These are phyloP conservation scores for Anisodus tanguticus DNA, from an alignment of 257 asterid genomes.

Conservation along the genomic window DNA sequence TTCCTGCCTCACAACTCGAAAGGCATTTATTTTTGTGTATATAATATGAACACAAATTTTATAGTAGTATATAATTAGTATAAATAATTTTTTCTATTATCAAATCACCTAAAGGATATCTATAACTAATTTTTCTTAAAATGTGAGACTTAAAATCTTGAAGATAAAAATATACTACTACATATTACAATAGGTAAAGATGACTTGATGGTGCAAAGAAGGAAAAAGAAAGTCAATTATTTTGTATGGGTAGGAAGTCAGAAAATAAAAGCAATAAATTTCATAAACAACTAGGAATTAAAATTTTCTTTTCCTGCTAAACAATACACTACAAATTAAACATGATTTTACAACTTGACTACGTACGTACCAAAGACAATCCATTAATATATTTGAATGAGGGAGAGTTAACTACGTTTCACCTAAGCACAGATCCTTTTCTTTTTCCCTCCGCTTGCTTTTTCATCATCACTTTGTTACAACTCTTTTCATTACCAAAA, in stretches of 20 bases:
- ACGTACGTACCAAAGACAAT: conserved; percentile 34
- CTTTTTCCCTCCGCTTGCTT: neutral
- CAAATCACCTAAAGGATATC: too few species aligned
- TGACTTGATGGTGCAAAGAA: too few species aligned
- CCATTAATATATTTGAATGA: conserved; percentile 17
- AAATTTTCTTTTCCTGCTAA: conserved; percentile 24
- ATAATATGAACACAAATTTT: too few species aligned
- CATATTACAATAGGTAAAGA: too few species aligned
- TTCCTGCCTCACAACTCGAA: neutral
- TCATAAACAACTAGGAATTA: conserved; percentile 24
- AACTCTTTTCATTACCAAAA: neutral
- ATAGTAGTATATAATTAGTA: too few species aligned
- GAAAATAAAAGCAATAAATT: neutral
- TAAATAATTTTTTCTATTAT: too few species aligned
- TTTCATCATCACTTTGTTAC: neutral
- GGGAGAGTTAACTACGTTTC: neutral
- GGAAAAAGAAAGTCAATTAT: neutral
- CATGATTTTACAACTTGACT: conserved; percentile 43
- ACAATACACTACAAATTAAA: conserved; percentile 35
- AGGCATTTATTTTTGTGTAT: too few species aligned
- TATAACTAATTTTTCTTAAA: neutral
- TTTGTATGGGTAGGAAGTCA: conserved; percentile 11
- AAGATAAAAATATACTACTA: too few species aligned
- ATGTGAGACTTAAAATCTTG: too few species aligned
- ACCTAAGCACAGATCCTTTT: neutral